Evolutionary conservation across 148 eudicot species (phyloP), one percentile per base, ranked within the genome.

Genomic region (Pouteria glomerata): DNA sequence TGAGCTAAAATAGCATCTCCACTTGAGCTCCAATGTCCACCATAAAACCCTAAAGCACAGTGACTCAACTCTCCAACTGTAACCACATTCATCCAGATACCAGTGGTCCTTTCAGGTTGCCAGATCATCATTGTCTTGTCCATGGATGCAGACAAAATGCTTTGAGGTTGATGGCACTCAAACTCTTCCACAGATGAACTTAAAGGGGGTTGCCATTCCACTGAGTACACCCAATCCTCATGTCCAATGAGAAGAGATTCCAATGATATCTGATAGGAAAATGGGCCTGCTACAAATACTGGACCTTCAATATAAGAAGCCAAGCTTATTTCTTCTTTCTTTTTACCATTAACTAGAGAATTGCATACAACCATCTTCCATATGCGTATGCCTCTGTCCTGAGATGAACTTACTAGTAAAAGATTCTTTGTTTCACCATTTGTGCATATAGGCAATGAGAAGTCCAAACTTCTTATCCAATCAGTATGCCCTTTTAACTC

Each of bases 41-140:
- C 97, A 81, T 89, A 94, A 74, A 94, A 94, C 51, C 98, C 98
- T 79, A 94, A 84, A 66, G 98, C 98, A 78, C 96, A 94, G 73
- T 94, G 98, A 80, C 97, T 91, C 45, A 94, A 77, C 74, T 94
- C 98, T 61, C 98, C 98, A 73, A 94, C 98, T 62, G 97, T 91
- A 6, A 94, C 98, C 71, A 94, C 88, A 84, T 94, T 94, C 88
- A 91, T 85, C 98, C 98, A 94, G 80, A 94, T 91, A 51, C 97
- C 98, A 62, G 93, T 86, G 26, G 87, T 91, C 80, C 79, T 88
- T 76, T 94, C 97, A 27, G 98, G 98, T 80, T 89, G 90, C 98
- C 98, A 94, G 33, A 94, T 89, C 98, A 94, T 91, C 97, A 94
- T 94, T 45, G 98, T 94, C 81, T 94, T 94, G 67, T 94, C 98